Percentiles rank a stretch among this genome's conserved stretches.
These are phyloP conservation scores for Choanephora cucurbitarum DNA, from an alignment of 371 early-diverging fungal genomes.

Conservation along the genomic window DNA sequence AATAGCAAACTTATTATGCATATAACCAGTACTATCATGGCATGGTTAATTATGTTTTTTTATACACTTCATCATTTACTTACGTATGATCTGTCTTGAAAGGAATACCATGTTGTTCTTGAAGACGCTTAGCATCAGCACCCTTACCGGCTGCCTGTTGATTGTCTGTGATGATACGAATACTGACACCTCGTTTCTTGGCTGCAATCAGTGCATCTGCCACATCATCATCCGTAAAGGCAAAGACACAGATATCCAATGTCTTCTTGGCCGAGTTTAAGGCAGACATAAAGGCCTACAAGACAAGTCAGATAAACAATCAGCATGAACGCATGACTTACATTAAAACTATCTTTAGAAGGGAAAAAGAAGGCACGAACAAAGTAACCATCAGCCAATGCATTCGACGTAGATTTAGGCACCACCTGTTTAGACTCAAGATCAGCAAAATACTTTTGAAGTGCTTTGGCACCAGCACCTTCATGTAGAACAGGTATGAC, in stretches of 20 bases:
- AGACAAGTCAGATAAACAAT: not conserved
- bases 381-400: slow-evolving; percentile 35
- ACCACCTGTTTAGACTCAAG: not conserved
- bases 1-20: slow-evolving; percentile 67
- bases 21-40: slow-evolving; percentile 42
- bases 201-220: slow-evolving; percentile 60
- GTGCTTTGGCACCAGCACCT: slow-evolving; percentile 39
- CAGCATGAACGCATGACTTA: slow-evolving; percentile 15
- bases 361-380: slow-evolving; percentile 64
- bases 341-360: slow-evolving; percentile 62
- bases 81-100: slow-evolving; percentile 54
- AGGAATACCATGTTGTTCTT: slow-evolving; percentile 55
- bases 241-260: slow-evolving; percentile 69
- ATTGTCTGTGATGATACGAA: slow-evolving; percentile 62
- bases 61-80: slow-evolving; percentile 11
- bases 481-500: slow-evolving; percentile 18
- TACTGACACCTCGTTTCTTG: slow-evolving; percentile 56
- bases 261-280: slow-evolving; percentile 52
- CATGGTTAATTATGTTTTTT: not conserved
- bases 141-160: slow-evolving; percentile 62
- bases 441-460: slow-evolving; percentile 27
- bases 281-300: slow-evolving; percentile 52
- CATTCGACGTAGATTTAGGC: slow-evolving; percentile 13
- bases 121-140: slow-evolving; percentile 58
- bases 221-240: slow-evolving; percentile 68